Conservation (phyloP, 441 rosid genomes). For the Melastoma candidum region DNA sequence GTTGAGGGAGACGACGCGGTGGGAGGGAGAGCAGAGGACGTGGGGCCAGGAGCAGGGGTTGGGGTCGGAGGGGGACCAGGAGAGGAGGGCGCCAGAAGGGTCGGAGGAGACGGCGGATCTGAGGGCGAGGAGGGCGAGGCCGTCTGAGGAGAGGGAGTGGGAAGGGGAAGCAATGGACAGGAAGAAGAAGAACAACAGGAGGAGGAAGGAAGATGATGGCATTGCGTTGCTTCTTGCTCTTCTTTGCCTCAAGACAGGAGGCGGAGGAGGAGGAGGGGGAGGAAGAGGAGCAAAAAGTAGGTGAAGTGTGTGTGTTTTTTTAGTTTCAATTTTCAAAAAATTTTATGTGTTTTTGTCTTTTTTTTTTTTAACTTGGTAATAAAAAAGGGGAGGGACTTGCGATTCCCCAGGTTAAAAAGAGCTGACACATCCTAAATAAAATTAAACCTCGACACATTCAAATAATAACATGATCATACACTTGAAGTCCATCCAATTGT, state of each 20-base stretch:
- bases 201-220: slow-evolving; percentile 1
- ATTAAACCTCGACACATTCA: too few relatives aligned
- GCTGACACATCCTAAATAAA: too few relatives aligned
- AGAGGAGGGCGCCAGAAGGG: slow-evolving; percentile 39
- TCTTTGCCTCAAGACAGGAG: background rate
- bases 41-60: slow-evolving; percentile 81
- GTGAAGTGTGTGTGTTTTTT: background rate
- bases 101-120: slow-evolving; percentile 56
- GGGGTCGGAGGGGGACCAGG: slow-evolving; percentile 63
- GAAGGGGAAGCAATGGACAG: slow-evolving; percentile 18
- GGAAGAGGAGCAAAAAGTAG: background rate
- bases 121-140: slow-evolving; percentile 76
- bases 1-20: slow-evolving; percentile 47
- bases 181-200: slow-evolving; percentile 10
- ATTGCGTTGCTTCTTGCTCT: background rate
- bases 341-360: too few relatives aligned
- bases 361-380: too few relatives aligned
- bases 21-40: slow-evolving; percentile 33
- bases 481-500: too few relatives aligned
- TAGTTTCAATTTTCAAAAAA: too few relatives aligned
- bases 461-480: too few relatives aligned
- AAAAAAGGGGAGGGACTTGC: too few relatives aligned
- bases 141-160: slow-evolving; percentile 49
- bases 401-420: too few relatives aligned
- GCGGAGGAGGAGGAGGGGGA: background rate